Base-by-base conservation (phyloP, 2,329 filamentous ascomycete species). In the Dothistroma pini region DNA sequence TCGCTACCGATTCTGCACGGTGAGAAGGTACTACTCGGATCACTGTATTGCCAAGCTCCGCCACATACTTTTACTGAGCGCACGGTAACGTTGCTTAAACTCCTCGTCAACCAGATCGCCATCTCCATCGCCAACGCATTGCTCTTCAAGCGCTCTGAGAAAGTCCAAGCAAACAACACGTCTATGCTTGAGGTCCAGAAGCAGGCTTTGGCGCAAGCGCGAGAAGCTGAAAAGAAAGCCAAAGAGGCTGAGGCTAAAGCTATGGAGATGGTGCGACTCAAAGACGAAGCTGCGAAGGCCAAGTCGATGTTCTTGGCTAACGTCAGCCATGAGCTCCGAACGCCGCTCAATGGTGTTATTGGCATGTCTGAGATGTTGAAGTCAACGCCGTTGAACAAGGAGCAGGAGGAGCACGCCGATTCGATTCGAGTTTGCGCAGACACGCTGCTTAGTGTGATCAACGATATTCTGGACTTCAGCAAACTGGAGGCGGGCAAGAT, bases 261-360 rank as follows among this genome's bases (percentile, higher is more conserved):
- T 8, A 86, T 90, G 71, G 84, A 87, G 62, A 91, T 91, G 72
- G 89, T 93, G 72, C 88, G 90, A 75, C 82, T 93, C 44, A 91
- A 91, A 16, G 89, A 93, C 72, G 90, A 93, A 74, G 90, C 90
- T 11, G 89, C 89, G 22, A 91, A 89, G 75, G 90, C 89, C 44
- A 93, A 93, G 74, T 89, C 87, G 2, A 90, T 93, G 60, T 93
- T 93, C 72, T 70, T 83, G 3, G 81, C 81, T 4, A 83, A 83
- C 56, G 81, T 83, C 2, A 81, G 78, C 2, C 76, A 78, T 63
- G 81, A 93, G 75, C 77, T 93, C 60, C 74, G 81, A 5, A 83
- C 81, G 3, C 81, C 81, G 1, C 71, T 83, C 12, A 83, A 83
- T 58, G 81, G 81, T 54, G 80, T 83, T 16, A 83, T 83, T 54